phyloP scores from a whole-genome alignment of 345 rosid genomes.

The Eucalyptus globulus region DNA sequence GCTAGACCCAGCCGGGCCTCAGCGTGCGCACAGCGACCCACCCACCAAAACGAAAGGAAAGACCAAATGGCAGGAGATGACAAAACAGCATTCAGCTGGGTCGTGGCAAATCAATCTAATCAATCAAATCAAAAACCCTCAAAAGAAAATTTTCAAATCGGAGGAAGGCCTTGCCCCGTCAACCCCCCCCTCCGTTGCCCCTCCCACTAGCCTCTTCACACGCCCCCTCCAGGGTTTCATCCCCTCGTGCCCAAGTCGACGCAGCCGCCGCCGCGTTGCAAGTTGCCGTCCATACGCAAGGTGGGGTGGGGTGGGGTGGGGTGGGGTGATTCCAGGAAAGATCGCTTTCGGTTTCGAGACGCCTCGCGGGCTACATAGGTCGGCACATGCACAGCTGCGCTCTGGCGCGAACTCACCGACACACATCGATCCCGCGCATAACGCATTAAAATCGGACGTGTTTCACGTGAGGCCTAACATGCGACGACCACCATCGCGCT shows the following conservation, averaged over 20 bases:
- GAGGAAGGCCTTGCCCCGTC: neutral
- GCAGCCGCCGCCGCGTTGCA: too few species aligned
- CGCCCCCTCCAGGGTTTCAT: too few species aligned
- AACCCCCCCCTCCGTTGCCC: neutral
- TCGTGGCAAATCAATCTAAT: neutral
- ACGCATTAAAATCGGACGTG: neutral
- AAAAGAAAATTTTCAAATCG: neutral
- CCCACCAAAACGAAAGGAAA: neutral
- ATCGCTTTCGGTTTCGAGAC: neutral
- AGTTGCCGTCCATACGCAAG: neutral
- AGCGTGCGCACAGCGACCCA: neutral
- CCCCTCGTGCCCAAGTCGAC: neutral
- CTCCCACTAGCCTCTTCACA: too few species aligned
- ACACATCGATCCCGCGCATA: too few species aligned
- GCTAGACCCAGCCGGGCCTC: neutral
- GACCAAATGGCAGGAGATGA: neutral
- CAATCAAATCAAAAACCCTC: neutral
- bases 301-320: too few species aligned
- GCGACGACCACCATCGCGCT: neutral
- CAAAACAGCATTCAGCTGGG: neutral
- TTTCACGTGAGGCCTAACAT: neutral
- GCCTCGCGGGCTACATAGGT: neutral
- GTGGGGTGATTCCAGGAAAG: neutral
- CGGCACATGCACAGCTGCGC: neutral
- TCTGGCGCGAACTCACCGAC: neutral